phyloP scores from a whole-genome alignment of 1,284 basidiomycete genomes.

The Irpex lacteus region DNA sequence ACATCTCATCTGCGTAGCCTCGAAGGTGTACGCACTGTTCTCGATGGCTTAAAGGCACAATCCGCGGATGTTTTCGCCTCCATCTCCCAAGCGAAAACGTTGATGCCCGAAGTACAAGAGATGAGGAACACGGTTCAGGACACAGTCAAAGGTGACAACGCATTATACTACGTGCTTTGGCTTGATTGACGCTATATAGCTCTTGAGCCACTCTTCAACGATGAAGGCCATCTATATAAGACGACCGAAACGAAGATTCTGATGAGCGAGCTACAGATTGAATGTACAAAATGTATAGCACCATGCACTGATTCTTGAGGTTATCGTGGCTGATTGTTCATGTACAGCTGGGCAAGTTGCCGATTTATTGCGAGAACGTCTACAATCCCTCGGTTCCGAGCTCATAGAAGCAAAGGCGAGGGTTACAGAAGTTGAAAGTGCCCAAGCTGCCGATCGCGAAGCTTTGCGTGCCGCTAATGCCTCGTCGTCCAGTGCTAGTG shows the following conservation, averaged over 20 bases:
- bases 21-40: conserved; percentile 18
- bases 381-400: conserved; percentile 31
- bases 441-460: conserved; percentile 24
- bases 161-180: background rate
- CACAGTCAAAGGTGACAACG: conserved; percentile 22
- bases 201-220: conserved; percentile 27
- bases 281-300: conserved; percentile 27
- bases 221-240: conserved; percentile 22
- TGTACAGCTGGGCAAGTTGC: conserved; percentile 32
- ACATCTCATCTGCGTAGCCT: conserved; percentile 19
- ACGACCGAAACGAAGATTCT: conserved; percentile 21
- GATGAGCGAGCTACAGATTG: conserved; percentile 25
- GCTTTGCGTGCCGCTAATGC: conserved; percentile 21
- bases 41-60: conserved; percentile 28
- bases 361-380: conserved; percentile 34
- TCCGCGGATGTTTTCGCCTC: conserved; percentile 27
- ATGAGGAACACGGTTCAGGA: conserved; percentile 23
- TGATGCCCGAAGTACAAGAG: conserved; percentile 27
- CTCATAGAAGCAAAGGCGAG: conserved; percentile 31
- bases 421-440: conserved; percentile 25
- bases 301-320: background rate
- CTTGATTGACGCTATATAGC: conserved; percentile 13
- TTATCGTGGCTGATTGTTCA: background rate
- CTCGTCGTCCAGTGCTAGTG: conserved; percentile 23
- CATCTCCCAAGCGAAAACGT: conserved; percentile 22